Evolutionary conservation across 129 eudicot genomes (phyloP), one percentile per base, ranked within the genome.

Genomic region (Saussurea involucrata): DNA sequence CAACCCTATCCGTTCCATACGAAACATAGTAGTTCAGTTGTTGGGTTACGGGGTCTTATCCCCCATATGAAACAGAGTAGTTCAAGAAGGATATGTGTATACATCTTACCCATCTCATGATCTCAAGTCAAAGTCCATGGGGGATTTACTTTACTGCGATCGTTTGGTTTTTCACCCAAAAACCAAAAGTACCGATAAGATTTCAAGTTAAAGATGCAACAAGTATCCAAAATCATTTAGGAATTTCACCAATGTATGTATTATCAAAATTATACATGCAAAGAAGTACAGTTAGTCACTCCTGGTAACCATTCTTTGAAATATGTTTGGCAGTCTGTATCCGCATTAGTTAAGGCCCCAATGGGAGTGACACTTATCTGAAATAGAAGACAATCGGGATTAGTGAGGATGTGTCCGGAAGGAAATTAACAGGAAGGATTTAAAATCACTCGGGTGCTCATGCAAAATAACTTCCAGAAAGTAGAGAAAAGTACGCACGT

Each of bases 311-410:
- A 87, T 29, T 73, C 71, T 63, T 78, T 77, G 69, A 82, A 81
- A 85, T 67, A 90, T 32, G 85, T 55, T 24, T 75, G 80, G 61
- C 86, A 77, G 18, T 90, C 90, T 6, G 61, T 27, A 40, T 90
- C 95, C 20, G 95, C 83, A 40, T 78, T 83, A 25, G 88, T 82
- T 66, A 90, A 78, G 69, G 88, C 95, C 27, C 85, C 86, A 28
- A 90, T 86, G 60, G 95, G 92, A 58, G 80, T 85, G 69, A 90
- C 90, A 57, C 86, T 80, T 80, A 90, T 90, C 95, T 90, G 89
- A 72, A 80, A 82, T 46, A 37, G 24, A 63, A 80, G n/a, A 58
- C 9, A 34, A 25, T 2, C 24, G n/a, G 29, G 4, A 34, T n/a
- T 42, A 10, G 55, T 32, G 36, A 32, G 0, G 4, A 0, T 0